Base-by-base conservation (phyloP, 164 flowering plant species). In the Platanus orientalis region DNA sequence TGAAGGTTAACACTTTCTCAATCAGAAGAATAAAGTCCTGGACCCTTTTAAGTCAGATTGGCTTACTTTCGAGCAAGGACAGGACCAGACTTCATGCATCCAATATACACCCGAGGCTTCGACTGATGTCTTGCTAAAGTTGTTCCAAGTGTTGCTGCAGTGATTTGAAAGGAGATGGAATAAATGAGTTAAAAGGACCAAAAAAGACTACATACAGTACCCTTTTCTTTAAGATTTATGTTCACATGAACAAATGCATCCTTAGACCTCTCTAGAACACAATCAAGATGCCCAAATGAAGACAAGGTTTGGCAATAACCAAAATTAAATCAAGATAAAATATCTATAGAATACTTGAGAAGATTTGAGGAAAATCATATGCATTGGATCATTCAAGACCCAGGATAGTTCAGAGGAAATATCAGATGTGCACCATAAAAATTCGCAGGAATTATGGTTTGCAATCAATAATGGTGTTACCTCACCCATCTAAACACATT, bases 61-160 rank as follows among this genome's bases (percentile, higher is more conserved):
- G 58, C 89, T 80, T 83, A 93, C 97, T 86, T 93, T 59, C 80
- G 92, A 67, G 97, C 88, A 23, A 93, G 92, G 52, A 93, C 97
- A 3, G 97, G 97, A 36, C 97, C 98, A 58, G 98, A 93, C 76
- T 90, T 90, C 97, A 93, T 93, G 82, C 98, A 90, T 68, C 98
- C 98, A 61, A 93, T 85, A 60, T 92, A 92, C 47, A 92, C 84
- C 61, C 93, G 78, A 25, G 92, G 79, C 63, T 82, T 92, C 40
- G 86, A 69, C 20, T 90, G 78, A 62, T 92, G 89, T 68, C 87
- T 78, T 24, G 79, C 86, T 60, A 93, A 69, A 23, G 89, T 90
- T 65, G 82, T 74, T 72, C 89, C 97, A 58, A 93, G 87, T 20
- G 98, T 84, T 62, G 83, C 98, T 93, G 89, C 75, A 76, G 50